Conservation (phyloP, 2,329 filamentous ascomycete genomes). For the Colletotrichum abscissum region DNA sequence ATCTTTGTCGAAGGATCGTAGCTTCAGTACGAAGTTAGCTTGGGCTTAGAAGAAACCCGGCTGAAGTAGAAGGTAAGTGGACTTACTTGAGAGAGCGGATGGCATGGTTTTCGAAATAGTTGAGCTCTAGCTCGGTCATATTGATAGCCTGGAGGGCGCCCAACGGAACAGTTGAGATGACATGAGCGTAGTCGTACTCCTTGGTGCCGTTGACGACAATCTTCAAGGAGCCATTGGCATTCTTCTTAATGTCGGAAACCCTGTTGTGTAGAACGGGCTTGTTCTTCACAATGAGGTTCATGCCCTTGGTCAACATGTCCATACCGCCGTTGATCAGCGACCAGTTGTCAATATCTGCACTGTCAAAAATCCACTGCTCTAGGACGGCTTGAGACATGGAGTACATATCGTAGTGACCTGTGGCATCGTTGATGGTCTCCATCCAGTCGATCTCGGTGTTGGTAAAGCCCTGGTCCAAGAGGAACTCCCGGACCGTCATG, state of each 20-base stretch:
- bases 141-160: constrained; percentile 41
- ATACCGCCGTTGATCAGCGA: constrained; percentile 46
- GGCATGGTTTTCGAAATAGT: constrained; percentile 43
- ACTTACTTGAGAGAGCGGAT: constrained; percentile 43
- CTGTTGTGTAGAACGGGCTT: constrained; percentile 37
- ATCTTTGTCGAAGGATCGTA: constrained; percentile 46
- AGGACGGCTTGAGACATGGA: constrained; percentile 38
- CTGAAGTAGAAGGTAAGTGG: too few species aligned
- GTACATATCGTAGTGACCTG: constrained; percentile 40
- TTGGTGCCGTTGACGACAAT: constrained; percentile 38
- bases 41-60: too few species aligned
- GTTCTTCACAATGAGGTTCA: constrained; percentile 39
- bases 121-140: constrained; percentile 40
- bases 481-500: constrained; percentile 36
- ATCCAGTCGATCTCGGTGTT: constrained; percentile 46
- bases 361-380: constrained; percentile 41
- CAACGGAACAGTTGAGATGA: constrained; percentile 41
- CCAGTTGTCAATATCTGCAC: constrained; percentile 40
- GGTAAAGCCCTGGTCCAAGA: constrained; percentile 41
- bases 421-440: constrained; percentile 40
- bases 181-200: constrained; percentile 37
- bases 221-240: constrained; percentile 33
- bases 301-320: constrained; percentile 42
- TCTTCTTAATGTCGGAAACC: constrained; percentile 39
- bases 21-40: background rate